Evolutionary conservation across 2,329 filamentous ascomycete genomes (phyloP), one percentile per base, ranked within the genome.

Genomic region (Fusarium veterinarium): DNA sequence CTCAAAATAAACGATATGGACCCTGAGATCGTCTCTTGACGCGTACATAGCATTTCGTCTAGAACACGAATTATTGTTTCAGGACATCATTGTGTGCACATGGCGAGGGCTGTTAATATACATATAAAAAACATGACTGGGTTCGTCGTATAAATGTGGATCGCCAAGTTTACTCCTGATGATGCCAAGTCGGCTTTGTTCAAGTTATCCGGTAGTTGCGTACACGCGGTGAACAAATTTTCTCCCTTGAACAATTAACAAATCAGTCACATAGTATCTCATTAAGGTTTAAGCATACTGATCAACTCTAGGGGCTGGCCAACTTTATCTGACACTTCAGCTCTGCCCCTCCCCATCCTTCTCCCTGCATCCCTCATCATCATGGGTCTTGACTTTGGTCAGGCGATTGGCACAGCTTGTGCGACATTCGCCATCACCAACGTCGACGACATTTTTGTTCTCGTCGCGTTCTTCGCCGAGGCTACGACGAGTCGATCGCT

Each of bases 121-220:
- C 6, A 19, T n/a, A 23, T 8, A 3, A 4, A 30, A 33, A 33
- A n/a, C 11, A 13, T 67, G 52, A 67, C 62, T 67, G 62, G 64
- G 64, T 52, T 67, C 11, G 10, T 67, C 64, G 64, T 67, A 67
- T 35, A 67, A 52, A 35, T 60, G 64, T 67, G 64, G 64, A 60
- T 31, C 64, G 64, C 64, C 64, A 67, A 67, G 62, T 25, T 28
- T 51, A 12, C 16, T 67, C 44, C 17, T 49, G 38, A 51, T 25
- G 28, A 49, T 49, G 64, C 64, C 64, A 67, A 67, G 64, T 60
- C 64, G 64, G 64, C 64, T 66, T 30, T 45, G 19, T 28, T 31
- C 41, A 31, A 23, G 45, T 60, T 67, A 67, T 67, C 62, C 64
- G 64, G 62, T 67, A 60, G 38, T 58, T 58, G 31, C 48, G n/a